Evolutionary conservation across 306 rosid genomes (phyloP).

Genomic region (Gillenia trifoliata): DNA sequence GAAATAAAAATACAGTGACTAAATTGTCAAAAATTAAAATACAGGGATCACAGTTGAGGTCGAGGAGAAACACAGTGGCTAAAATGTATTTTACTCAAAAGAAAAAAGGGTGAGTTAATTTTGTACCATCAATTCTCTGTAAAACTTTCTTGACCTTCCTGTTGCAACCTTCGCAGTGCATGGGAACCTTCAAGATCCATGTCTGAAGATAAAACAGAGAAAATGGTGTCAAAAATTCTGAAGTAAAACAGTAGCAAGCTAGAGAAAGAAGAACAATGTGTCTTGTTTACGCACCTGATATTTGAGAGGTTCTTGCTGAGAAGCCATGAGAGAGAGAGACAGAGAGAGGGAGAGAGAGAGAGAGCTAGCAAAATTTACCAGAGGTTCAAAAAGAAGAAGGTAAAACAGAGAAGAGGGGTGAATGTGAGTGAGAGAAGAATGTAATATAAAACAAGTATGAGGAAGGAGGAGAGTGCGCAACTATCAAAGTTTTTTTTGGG

Average conservation of each 20-base stretch:
- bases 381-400: too few relatives aligned
- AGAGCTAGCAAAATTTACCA: too few relatives aligned
- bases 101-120: neutral
- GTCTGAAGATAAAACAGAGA: constrained; percentile 36
- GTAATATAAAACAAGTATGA: too few relatives aligned
- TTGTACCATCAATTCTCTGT: constrained; percentile 68
- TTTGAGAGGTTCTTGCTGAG: too few relatives aligned
- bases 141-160: constrained; percentile 80
- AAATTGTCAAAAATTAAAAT: too few relatives aligned
- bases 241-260: neutral
- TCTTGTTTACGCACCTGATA: too few relatives aligned
- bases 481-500: too few relatives aligned
- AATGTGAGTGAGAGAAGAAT: too few relatives aligned
- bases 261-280: neutral
- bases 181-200: constrained; percentile 71
- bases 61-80: neutral
- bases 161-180: constrained; percentile 89
- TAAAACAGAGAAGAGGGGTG: too few relatives aligned
- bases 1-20: neutral
- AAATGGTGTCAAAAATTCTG: neutral
- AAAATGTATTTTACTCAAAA: neutral
- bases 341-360: too few relatives aligned
- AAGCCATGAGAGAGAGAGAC: too few relatives aligned
- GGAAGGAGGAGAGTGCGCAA: too few relatives aligned
- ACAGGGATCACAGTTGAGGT: neutral